Conservation (phyloP, 345 rosid genomes). For the Toxicodendron radicans region DNA sequence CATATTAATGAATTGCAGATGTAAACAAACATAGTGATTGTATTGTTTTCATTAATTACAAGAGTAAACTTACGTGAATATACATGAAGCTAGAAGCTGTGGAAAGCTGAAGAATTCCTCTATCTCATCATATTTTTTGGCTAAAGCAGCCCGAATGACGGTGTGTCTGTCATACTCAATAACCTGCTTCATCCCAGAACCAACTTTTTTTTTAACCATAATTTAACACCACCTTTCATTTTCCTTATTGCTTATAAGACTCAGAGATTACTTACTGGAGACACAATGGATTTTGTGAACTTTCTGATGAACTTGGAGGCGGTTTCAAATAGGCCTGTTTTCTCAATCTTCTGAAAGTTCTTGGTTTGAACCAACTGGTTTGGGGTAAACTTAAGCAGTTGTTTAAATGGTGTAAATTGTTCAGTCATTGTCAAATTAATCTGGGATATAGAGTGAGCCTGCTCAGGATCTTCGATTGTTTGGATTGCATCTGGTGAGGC, state of each 20-base stretch:
- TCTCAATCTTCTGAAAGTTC: constrained; percentile 25
- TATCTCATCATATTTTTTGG: constrained; percentile 35
- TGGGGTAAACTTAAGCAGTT: constrained; percentile 22
- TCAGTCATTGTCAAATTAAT: not conserved
- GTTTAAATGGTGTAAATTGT: constrained; percentile 22
- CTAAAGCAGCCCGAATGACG: constrained; percentile 30
- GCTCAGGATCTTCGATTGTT: constrained; percentile 14
- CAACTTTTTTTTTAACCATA: not conserved
- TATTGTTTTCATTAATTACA: not conserved
- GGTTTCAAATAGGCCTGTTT: not conserved
- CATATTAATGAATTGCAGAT: not conserved
- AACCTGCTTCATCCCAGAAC: constrained; percentile 21
- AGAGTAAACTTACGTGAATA: constrained; percentile 31
- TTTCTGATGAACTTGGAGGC: constrained; percentile 17
- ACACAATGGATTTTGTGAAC: constrained; percentile 10
- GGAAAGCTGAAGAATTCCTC: constrained; percentile 31
- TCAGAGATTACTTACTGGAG: constrained; percentile 27
- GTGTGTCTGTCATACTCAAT: constrained; percentile 28
- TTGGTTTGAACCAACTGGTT: constrained; percentile 18
- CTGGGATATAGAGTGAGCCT: constrained; percentile 11
- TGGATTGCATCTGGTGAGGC: constrained; percentile 10
- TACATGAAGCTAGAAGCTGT: constrained; percentile 27
- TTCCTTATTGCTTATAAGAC: not conserved
- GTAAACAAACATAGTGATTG: not conserved
- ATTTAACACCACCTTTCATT: not conserved